Evolutionary conservation across 495 filamentous ascomycete genomes (phyloP).

Genomic region (Mycothermus thermophilus): DNA sequence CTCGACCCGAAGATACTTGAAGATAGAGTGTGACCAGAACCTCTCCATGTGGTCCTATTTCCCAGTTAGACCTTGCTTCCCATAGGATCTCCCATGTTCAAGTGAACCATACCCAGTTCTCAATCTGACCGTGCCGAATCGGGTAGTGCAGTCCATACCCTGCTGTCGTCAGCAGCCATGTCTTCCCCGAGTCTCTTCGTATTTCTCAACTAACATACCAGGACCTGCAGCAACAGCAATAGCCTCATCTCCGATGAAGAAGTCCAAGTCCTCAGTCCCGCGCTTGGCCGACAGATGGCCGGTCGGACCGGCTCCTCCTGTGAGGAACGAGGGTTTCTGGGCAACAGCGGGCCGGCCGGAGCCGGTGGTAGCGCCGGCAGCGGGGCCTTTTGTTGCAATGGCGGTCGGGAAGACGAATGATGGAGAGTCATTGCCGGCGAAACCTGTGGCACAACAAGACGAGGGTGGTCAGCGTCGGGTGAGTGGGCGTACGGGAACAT

Average conservation of each 20-base stretch:
- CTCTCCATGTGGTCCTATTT: slow-evolving; percentile 89
- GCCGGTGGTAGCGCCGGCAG: slow-evolving; percentile 56
- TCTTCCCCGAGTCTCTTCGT: neutral
- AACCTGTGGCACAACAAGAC: slow-evolving; percentile 45
- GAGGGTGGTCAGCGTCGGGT: slow-evolving; percentile 1
- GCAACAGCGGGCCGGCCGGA: slow-evolving; percentile 79
- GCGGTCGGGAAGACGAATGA: slow-evolving; percentile 98
- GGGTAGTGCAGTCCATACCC: slow-evolving; percentile 95
- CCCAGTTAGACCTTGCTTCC: slow-evolving; percentile 10
- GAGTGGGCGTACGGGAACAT: too few relatives aligned
- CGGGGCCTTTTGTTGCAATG: slow-evolving; percentile 82
- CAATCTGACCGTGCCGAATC: slow-evolving; percentile 92
- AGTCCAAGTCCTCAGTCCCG: slow-evolving; percentile 94
- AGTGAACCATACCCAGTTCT: slow-evolving; percentile 66
- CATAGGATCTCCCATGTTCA: neutral
- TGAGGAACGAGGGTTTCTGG: slow-evolving; percentile 88
- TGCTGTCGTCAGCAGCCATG: slow-evolving; percentile 22
- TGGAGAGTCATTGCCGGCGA: slow-evolving; percentile 96
- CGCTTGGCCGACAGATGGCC: slow-evolving; percentile 82
- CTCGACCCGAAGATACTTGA: slow-evolving; percentile 96
- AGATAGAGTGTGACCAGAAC: slow-evolving; percentile 99
- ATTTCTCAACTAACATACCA: slow-evolving; percentile 33
- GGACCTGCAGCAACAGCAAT: slow-evolving; percentile 70
- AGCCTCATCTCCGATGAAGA: slow-evolving; percentile 97
- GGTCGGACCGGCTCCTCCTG: slow-evolving; percentile 68